Conservation (phyloP, 2,329 filamentous ascomycete genomes). For the Clonostachys rhizophaga region DNA sequence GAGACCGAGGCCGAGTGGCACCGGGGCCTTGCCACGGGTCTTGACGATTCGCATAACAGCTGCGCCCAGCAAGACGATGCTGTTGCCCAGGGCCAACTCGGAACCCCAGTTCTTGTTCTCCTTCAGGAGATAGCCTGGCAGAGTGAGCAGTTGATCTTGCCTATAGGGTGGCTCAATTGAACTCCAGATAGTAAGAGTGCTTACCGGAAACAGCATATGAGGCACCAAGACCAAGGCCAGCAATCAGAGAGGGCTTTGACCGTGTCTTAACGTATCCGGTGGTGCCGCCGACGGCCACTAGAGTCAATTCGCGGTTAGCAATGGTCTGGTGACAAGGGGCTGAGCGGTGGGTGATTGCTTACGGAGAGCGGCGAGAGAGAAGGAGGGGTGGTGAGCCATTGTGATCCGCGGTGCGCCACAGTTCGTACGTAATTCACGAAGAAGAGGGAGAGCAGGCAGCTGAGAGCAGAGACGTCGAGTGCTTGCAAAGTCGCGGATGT, state of each 20-base stretch:
- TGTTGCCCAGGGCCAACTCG: slow-evolving; percentile 33
- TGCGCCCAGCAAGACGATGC: slow-evolving; percentile 26
- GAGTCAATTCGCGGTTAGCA: not conserved
- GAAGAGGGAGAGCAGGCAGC: too few relatives aligned
- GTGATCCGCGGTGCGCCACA: not conserved
- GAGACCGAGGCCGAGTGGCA: slow-evolving; percentile 24
- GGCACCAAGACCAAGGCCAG: not conserved
- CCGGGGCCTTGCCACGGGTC: slow-evolving; percentile 26
- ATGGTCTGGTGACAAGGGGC: not conserved
- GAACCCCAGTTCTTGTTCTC: slow-evolving; percentile 34
- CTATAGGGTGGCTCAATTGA: not conserved
- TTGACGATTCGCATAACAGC: slow-evolving; percentile 30
- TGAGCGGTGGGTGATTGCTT: slow-evolving; percentile 8
- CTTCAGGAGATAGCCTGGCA: slow-evolving; percentile 31
- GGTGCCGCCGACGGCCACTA: not conserved
- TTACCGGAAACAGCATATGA: not conserved
- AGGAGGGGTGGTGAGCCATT: slow-evolving; percentile 34
- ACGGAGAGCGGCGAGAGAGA: slow-evolving; percentile 31
- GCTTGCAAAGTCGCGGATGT: too few relatives aligned
- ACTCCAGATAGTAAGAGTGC: not conserved
- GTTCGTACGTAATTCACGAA: too few relatives aligned
- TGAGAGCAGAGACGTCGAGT: too few relatives aligned
- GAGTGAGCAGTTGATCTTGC: not conserved
- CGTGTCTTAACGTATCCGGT: not conserved
- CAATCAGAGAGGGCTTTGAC: not conserved